Evolutionary conservation across 2,329 filamentous ascomycete genomes (phyloP).

Genomic region (Claviceps pazoutovae): DNA sequence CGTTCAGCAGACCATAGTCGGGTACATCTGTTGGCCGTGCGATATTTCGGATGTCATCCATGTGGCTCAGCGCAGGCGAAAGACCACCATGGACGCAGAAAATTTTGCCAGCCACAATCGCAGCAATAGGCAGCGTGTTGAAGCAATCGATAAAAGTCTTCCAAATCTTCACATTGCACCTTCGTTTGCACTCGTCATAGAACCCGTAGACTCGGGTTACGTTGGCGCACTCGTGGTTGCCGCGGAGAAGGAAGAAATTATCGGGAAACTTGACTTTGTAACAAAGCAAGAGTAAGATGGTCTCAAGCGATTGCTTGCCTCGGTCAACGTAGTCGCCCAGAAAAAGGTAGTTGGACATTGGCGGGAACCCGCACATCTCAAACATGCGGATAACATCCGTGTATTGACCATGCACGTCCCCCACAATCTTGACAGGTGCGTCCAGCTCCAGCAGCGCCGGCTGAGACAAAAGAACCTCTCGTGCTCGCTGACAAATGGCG

Average conservation of each 20-base stretch:
- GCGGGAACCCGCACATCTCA: slow-evolving; percentile 96
- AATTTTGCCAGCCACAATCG: slow-evolving; percentile 95
- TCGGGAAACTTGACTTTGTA: slow-evolving; percentile 97
- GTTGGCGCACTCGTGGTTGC: slow-evolving; percentile 94
- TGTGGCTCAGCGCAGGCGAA: slow-evolving; percentile 81
- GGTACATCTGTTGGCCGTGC: slow-evolving; percentile 92
- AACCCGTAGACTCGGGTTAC: slow-evolving; percentile 94
- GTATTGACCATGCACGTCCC: slow-evolving; percentile 93
- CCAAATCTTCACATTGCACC: slow-evolving; percentile 95
- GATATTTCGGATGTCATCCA: slow-evolving; percentile 97
- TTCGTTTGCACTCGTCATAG: slow-evolving; percentile 94
- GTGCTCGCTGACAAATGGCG: slow-evolving; percentile 77
- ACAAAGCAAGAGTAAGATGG: slow-evolving; percentile 80
- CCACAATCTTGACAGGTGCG: slow-evolving; percentile 93
- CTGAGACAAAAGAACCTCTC: slow-evolving; percentile 82
- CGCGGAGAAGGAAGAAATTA: slow-evolving; percentile 90
- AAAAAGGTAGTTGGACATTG: slow-evolving; percentile 83
- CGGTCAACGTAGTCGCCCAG: slow-evolving; percentile 93
- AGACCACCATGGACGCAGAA: slow-evolving; percentile 95
- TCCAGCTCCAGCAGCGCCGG: slow-evolving; percentile 84
- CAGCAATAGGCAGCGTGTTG: slow-evolving; percentile 86
- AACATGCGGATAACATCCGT: slow-evolving; percentile 94
- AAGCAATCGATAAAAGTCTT: slow-evolving; percentile 96
- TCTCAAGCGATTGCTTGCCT: slow-evolving; percentile 91
- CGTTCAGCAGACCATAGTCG: slow-evolving; percentile 89